Conservation (phyloP, 208 protist species). For the Naegleria gruberi region DNA sequence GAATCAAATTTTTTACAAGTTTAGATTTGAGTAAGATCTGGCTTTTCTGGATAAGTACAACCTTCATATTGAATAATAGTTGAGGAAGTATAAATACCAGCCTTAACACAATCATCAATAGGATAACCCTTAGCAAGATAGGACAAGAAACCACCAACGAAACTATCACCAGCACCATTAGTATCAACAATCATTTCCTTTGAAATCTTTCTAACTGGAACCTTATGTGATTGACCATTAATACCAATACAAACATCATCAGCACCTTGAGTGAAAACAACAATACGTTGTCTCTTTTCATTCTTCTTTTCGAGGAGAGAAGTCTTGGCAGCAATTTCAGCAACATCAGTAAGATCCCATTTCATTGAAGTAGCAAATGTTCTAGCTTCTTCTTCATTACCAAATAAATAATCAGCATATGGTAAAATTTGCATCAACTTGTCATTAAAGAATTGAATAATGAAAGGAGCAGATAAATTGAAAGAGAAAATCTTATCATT, state of each 20-base stretch:
- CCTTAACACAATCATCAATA: conserved; percentile 66
- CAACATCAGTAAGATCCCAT: conserved; percentile 61
- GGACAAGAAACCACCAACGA: conserved; percentile 93
- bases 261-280: conserved; percentile 88
- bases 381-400: conserved; percentile 88
- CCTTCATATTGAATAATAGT: conserved; percentile 82
- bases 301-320: conserved; percentile 64
- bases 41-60: conserved; percentile 76
- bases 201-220: conserved; percentile 57
- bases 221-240: conserved; percentile 41
- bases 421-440: conserved; percentile 66
- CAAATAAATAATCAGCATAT: conserved; percentile 88
- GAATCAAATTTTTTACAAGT: too few species aligned
- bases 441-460: conserved; percentile 87
- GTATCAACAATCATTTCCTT: conserved; percentile 86
- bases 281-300: conserved; percentile 53
- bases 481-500: conserved; percentile 78
- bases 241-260: conserved; percentile 68
- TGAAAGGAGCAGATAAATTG: conserved; percentile 92
- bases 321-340: conserved; percentile 62
- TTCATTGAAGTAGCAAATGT: conserved; percentile 58
- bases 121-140: conserved; percentile 51
- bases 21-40: conserved; percentile 27
- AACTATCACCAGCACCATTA: conserved; percentile 94
- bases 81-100: conserved; percentile 73